Base-by-base conservation (phyloP, 306 rosid genomes). In the Macrotyloma uniflorum region DNA sequence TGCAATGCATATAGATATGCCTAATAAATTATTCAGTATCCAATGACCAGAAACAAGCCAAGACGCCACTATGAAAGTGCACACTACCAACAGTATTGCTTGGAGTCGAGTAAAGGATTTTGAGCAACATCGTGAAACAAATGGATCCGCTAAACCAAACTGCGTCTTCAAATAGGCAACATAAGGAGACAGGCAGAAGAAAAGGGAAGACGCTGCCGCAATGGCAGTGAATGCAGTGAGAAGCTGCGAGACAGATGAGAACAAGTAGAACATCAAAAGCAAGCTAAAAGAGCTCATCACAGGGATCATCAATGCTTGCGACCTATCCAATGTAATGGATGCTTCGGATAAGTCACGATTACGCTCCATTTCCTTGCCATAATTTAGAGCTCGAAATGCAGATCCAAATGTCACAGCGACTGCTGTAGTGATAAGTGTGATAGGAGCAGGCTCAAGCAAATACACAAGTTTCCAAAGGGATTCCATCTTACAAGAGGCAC, bases 21-120 rank as follows among this genome's bases (percentile, higher is more conserved):
- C 98, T 61, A 96, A 79, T 70, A 96, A 67, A 84, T 96, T 96
- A 85, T 96, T 96, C 86, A 96, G 84, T 76, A 91, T 54, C 97
- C 98, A 96, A 85, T 96, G 97, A 58, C 99, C 98, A 66, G 97
- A 86, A 80, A 96, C 93, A 84, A 96, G 98, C 99, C 99, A 96
- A 23, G 97, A 85, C 45, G 86, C 92, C 81, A 96, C 99, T 24
- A 43, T 71, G 65, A 86, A 83, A 35, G 36, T 57, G 84, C 99
- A 96, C 0, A 69, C 76, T 73, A 96, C 16, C 90, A 93, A 80
- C 36, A 93, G 59, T 78, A 88, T 67, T 59, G 80, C 99, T 89
- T 93, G 97, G 50, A 75, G 73, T 64, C 98, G 87, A 0, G 99
- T 93, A 81, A 91, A 90, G 24, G 99, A 89, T 83, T 91, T 96